Base-by-base conservation (phyloP, 2,329 filamentous ascomycete species). In the Cytospora chrysosperma region DNA sequence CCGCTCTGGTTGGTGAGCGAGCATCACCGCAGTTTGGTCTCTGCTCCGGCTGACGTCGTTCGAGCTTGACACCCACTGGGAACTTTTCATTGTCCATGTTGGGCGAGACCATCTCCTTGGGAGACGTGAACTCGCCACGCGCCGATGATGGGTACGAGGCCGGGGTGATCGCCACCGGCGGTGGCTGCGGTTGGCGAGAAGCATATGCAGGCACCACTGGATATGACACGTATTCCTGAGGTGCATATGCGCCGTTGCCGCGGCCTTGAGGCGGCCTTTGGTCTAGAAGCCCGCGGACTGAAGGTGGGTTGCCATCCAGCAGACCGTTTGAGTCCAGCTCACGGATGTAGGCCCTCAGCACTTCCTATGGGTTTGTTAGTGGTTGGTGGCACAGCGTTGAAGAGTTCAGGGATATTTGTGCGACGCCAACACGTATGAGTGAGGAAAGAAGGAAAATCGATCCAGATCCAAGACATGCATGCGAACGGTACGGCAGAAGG, bases 261-360 rank as follows among this genome's bases (percentile, higher is more conserved):
- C 58, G 58, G 24, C 58, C 58, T 19, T 61, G 58, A n/a, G 51
- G 69, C 61, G 73, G 74, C 59, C 77, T 75, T 40, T 77, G 75
- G 67, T 82, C 81, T n/a, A 87, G 76, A 12, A 86, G 75, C 1
- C 83, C 82, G 61, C 83, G 79, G 17, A 84, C 78, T 2, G 82
- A 81, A 3, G 82, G 81, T 15, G 78, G 78, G 37, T 75, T 72
- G 28, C 78, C 79, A 47, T 77, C 76, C 15, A 75, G 70, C n/a
- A 74, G 72, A 40, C 77, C 76, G 61, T 81, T 76, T 49, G 83
- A 79, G 66, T 86, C 82, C 65, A 88, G 79, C 69, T 85, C 82
- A 40, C 83, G 82, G 50, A 88, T 86, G 69, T 88, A 87, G 24
- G 85, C 84, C 65, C 84, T 79, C 27, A 87, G 73, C 12, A 86